These are phyloP conservation scores for Cephaloascus fragrans DNA, from an alignment of 805 yeast genomes.

Conservation along the genomic window DNA sequence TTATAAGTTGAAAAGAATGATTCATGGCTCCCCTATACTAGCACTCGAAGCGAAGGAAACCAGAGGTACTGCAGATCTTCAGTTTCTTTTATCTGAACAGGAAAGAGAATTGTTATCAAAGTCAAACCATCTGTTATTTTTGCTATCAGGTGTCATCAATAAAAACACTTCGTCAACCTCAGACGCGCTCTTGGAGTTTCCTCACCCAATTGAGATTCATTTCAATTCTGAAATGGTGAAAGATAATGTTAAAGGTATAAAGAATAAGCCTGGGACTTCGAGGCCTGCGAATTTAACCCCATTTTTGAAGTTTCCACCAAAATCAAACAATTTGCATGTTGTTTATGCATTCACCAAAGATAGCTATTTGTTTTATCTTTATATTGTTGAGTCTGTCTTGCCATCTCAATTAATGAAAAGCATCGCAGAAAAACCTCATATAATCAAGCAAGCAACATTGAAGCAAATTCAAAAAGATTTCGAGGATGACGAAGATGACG, in stretches of 20 bases:
- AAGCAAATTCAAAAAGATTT: slow-evolving; percentile 32
- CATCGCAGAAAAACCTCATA: slow-evolving; percentile 32
- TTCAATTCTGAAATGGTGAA: slow-evolving; percentile 43
- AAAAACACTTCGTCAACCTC: slow-evolving; percentile 10
- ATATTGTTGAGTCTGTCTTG: slow-evolving; percentile 38
- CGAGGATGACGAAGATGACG: slow-evolving; percentile 43
- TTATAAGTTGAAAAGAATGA: slow-evolving; percentile 34
- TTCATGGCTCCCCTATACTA: slow-evolving; percentile 39
- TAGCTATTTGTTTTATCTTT: slow-evolving; percentile 43
- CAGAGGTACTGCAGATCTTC: slow-evolving; percentile 32
- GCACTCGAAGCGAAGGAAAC: slow-evolving; percentile 28
- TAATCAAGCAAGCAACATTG: slow-evolving; percentile 41
- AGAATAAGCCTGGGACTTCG: slow-evolving; percentile 68
- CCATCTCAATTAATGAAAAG: slow-evolving; percentile 12
- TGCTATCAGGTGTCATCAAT: slow-evolving; percentile 42
- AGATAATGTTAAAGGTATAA: slow-evolving; percentile 62
- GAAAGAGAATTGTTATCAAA: slow-evolving; percentile 29
- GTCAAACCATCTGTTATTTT: slow-evolving; percentile 27
- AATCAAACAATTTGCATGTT: slow-evolving; percentile 35
- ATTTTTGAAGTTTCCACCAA: slow-evolving; percentile 19
- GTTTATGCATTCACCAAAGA: slow-evolving; percentile 49
- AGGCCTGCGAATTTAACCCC: slow-evolving; percentile 73
- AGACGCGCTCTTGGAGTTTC: slow-evolving; percentile 46
- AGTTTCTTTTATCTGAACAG: slow-evolving; percentile 30
- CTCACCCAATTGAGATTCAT: slow-evolving; percentile 59